A percentile compares a stretch with the other conserved stretches of the same genome.
Conservation (phyloP, 441 rosid species). For the Theobroma grandiflorum region DNA sequence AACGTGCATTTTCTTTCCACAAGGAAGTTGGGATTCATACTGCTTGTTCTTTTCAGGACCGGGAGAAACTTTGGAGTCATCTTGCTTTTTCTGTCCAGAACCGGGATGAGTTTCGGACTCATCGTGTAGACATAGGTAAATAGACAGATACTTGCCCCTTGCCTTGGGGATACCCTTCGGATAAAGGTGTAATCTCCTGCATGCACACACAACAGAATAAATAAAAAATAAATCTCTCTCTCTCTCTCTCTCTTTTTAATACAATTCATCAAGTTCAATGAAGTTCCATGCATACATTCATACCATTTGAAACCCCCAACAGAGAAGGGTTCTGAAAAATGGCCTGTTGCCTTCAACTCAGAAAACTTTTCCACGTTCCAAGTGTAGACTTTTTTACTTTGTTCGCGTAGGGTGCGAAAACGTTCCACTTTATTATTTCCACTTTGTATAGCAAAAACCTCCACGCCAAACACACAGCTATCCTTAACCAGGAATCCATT, state of each 20-base stretch:
- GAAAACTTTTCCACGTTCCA: neutral
- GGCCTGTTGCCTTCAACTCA: neutral
- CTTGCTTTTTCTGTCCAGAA: too few relatives aligned
- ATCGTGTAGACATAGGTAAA: neutral
- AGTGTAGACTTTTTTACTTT: neutral
- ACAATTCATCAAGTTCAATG: too few relatives aligned
- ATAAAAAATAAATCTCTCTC: too few relatives aligned
- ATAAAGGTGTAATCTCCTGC: conserved; percentile 9
- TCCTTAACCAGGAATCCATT: neutral
- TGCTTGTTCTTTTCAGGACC: too few relatives aligned
- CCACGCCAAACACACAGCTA: neutral
- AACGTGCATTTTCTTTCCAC: neutral
- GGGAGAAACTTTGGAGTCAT: too few relatives aligned
- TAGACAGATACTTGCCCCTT: neutral
- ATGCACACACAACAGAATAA: neutral
- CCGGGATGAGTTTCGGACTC: too few relatives aligned
- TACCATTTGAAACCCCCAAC: neutral
- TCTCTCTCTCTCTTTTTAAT: too few relatives aligned
- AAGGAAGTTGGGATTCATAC: neutral
- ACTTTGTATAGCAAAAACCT: neutral
- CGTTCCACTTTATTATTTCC: too few relatives aligned
- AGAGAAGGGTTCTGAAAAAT: neutral
- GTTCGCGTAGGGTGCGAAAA: neutral
- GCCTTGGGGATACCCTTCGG: neutral
- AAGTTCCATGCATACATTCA: neutral